Conservation (phyloP, 2,329 filamentous ascomycete genomes). For the Xylaria sp. region DNA sequence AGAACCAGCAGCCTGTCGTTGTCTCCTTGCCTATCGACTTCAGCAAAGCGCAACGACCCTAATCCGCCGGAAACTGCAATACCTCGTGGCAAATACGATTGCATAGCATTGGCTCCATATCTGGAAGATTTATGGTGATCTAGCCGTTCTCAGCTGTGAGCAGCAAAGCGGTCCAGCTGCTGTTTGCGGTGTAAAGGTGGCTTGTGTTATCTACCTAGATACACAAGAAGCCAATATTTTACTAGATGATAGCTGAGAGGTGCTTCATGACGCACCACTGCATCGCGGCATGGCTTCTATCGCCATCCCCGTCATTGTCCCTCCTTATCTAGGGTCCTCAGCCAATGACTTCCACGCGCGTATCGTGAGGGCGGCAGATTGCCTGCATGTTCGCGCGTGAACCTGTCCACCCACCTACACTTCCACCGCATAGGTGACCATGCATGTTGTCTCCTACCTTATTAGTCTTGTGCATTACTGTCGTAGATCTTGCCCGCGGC, state of each 20-base stretch:
- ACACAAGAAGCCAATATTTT: constrained; percentile 24
- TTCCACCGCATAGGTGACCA: constrained; percentile 14
- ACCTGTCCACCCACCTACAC: constrained; percentile 15
- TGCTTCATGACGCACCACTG: constrained; percentile 19
- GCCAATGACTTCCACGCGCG: constrained; percentile 27
- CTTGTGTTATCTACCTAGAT: constrained; percentile 21
- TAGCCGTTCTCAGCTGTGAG: constrained; percentile 13
- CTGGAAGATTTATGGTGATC: neutral
- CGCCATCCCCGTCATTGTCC: constrained; percentile 31
- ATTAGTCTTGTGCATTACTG: constrained; percentile 4
- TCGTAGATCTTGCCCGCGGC: constrained; percentile 14
- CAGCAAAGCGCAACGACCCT: neutral
- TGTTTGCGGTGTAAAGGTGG: neutral
- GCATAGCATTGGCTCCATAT: neutral
- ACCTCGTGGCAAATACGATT: neutral
- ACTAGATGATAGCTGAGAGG: constrained; percentile 4
- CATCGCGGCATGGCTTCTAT: constrained; percentile 22
- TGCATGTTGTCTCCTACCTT: constrained; percentile 5
- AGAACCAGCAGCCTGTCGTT: neutral
- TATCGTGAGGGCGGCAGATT: constrained; percentile 27
- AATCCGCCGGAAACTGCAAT: neutral
- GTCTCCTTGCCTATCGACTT: neutral
- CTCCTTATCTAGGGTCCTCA: constrained; percentile 33
- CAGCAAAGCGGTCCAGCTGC: constrained; percentile 1
- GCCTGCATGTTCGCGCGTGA: constrained; percentile 29